Conservation (phyloP, 116 monocot genomes). For the Zostera marina region DNA sequence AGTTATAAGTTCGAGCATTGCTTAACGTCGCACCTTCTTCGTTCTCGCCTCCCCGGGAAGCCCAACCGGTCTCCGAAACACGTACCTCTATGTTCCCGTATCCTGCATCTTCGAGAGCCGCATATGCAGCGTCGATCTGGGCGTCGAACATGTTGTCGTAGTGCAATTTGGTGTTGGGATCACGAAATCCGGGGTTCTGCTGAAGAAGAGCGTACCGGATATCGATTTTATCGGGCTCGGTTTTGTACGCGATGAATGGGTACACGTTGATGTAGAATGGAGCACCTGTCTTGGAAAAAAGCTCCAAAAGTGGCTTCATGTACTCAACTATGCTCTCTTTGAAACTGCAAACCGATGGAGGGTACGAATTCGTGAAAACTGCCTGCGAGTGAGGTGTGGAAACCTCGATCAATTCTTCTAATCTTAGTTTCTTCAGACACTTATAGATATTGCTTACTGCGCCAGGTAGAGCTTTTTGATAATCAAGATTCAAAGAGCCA, state of each 20-base stretch:
- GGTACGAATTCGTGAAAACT: conserved; percentile 36
- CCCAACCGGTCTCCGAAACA: conserved; percentile 50
- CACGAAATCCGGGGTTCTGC: conserved; percentile 33
- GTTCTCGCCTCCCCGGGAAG: conserved; percentile 25
- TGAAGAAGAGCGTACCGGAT: conserved; percentile 41
- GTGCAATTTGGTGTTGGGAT: conserved; percentile 35
- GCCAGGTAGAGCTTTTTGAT: conserved; percentile 25
- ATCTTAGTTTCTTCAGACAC: conserved; percentile 19
- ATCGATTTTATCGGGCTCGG: conserved; percentile 40
- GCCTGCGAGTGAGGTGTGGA: conserved; percentile 37
- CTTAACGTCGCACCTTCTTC: conserved; percentile 28
- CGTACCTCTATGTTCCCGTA: conserved; percentile 32
- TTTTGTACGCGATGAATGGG: conserved; percentile 36
- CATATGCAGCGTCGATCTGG: conserved; percentile 41
- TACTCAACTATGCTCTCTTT: conserved; percentile 23
- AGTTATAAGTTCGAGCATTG: conserved; percentile 47
- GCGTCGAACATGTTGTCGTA: conserved; percentile 64
- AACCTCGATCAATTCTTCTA: conserved; percentile 25
- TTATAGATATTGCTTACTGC: conserved; percentile 34
- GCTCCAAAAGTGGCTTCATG: conserved; percentile 35
- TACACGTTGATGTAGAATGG: conserved; percentile 38
- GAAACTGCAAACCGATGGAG: conserved; percentile 31
- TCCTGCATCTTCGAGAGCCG: conserved; percentile 31
- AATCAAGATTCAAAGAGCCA: conserved; percentile 16
- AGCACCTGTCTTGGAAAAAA: conserved; percentile 21